Base-by-base conservation (phyloP, 352 stramenopile genomes). In the Pythium biforme region DNA sequence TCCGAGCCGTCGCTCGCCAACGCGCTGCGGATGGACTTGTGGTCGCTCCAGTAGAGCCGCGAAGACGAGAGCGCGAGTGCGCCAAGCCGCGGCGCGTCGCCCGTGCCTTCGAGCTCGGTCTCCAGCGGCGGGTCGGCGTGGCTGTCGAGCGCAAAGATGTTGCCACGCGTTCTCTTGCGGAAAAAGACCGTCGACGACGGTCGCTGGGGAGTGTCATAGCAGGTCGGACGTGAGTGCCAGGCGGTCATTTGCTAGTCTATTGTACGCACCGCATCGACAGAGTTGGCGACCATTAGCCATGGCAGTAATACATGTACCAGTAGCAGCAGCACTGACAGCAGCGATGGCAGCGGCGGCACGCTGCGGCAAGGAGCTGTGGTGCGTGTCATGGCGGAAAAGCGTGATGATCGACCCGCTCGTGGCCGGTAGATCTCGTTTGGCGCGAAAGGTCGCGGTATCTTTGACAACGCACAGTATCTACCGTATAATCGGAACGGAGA, bases 11-110 rank as follows among this genome's bases (percentile, higher is more conserved):
- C 61, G 20, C 56, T 22, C 0, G 23, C 15, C 17, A 63, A 47
- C 8, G 60, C 51, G 22, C 60, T 69, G 26, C 75, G 74, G 62
- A 92, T 76, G 31, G 50, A 59, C 14, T 72, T 71, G 10, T 66
- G 67, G 60, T 92, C 79, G 39, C 81, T 90, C 83, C 83, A 90
- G 61, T 73, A 89, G 12, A 90, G 26, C 3, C 64, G 66, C 2
- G 56, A 45, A 1, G 37, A 19, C 11, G 41, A 50, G 15, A 66
- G 14, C 5, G 60, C 55, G 48, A 73, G 29, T n/a, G 54, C 50
- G 26, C 66, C 60, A 37, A 73, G 37, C 22, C 60, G 66, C 17
- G 60, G 15, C 1, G 49, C 52, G n/a, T 46, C 40, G 4, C 26
- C 56, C 59, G 48, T 73, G 68, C 66, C 66, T 5, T 56, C 53